Base-by-base conservation (phyloP, 2,329 filamentous ascomycete genomes). In the Aspergillus sp. region DNA sequence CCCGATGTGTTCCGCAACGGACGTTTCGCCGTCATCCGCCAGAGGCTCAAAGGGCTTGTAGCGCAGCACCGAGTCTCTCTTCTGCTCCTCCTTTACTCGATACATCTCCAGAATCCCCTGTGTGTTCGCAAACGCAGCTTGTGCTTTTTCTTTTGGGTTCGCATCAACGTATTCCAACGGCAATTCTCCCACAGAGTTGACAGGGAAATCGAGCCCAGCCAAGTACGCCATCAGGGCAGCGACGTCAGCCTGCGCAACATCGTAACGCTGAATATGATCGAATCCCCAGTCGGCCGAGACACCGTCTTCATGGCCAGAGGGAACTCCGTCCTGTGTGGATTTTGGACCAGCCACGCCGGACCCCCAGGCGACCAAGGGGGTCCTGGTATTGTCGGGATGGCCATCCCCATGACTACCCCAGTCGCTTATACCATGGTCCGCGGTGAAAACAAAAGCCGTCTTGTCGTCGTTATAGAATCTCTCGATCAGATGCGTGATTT, bases 381-480 rank as follows among this genome's bases (percentile, higher is more conserved):
- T 98, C 31, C 91, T 76, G 3, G 91, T 98, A 51, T 96, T 98
- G 58, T 98, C 84, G 0, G 91, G 91, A 60, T 98, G 88, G 5
- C 91, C 91, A 57, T 98, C 91, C 24, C 93, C 93, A 57, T 98
- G 93, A 48, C 88, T 96, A n/a, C 93, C 91, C 80, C 83, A 95
- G 60, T 98, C 91, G 52, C 86, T 96, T 91, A 98, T 98, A 12
- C 91, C 91, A 58, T 98, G 91, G 53, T 98, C 91, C 5, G 91
- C 91, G 1, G 93, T 98, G 55, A 98, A 98, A 11, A 98, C 76
- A 55, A 89, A 98, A 0, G 93, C 86, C 0, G 91, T 96, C 58
- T 91, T 80, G 42, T 77, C 75, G 47, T 86, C 80, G 4, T 65
- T 71, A 50, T 95, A 98, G 55, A 96, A 98, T 8, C 81, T 74